Conservation (phyloP, 2,329 filamentous ascomycete genomes). For the Aspergillus ruber region DNA sequence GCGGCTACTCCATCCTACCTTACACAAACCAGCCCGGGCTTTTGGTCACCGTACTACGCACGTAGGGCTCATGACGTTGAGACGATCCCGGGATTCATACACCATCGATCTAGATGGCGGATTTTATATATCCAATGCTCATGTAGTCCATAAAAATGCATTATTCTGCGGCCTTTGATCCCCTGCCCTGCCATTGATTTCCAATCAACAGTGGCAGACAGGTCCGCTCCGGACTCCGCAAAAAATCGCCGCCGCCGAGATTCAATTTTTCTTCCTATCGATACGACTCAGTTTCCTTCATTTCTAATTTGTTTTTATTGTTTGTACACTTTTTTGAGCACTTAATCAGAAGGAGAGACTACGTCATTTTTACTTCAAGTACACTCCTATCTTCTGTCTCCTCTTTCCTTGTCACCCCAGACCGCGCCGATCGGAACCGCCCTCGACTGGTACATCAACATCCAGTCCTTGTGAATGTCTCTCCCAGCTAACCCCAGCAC, state of each 20-base stretch:
- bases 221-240: slow-evolving; percentile 6
- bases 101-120: too few relatives aligned
- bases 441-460: not conserved
- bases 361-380: too few relatives aligned
- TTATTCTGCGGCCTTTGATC: not conserved
- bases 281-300: not conserved
- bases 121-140: too few relatives aligned
- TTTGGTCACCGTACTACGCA: too few relatives aligned
- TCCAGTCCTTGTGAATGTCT: slow-evolving; percentile 12
- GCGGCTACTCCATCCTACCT: too few relatives aligned
- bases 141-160: too few relatives aligned
- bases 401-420: not conserved
- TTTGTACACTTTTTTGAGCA: not conserved
- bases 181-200: not conserved
- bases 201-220: slow-evolving; percentile 6
- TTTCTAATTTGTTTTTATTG: slow-evolving; percentile 1
- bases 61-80: too few relatives aligned
- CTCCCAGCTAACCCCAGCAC: slow-evolving; percentile 15
- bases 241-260: slow-evolving; percentile 1
- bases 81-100: too few relatives aligned
- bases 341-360: too few relatives aligned
- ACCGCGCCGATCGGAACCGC: not conserved
- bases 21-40: too few relatives aligned
- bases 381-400: too few relatives aligned
- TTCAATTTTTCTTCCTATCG: slow-evolving; percentile 3